phyloP scores from a whole-genome alignment of 2,329 filamentous ascomycete genomes.

The Aureobasidium lini region DNA sequence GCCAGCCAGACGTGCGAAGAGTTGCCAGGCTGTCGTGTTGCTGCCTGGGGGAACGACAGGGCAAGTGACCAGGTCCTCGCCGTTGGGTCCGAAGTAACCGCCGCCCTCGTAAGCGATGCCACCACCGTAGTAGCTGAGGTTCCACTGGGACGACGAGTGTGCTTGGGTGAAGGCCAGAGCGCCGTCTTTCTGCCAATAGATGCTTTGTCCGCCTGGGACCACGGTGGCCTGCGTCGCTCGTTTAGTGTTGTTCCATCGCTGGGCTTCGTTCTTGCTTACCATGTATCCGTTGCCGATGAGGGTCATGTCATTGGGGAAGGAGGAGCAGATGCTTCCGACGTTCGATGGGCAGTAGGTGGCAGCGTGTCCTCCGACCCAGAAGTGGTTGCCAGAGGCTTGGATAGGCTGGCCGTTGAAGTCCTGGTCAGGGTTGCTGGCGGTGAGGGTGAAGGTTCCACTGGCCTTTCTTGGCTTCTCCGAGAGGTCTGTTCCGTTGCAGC shows the following conservation, averaged over 20 bases:
- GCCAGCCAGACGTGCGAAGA: slow-evolving; percentile 15
- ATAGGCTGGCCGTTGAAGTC: slow-evolving; percentile 15
- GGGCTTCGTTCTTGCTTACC: neutral
- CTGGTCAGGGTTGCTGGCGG: slow-evolving; percentile 16
- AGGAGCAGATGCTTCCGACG: slow-evolving; percentile 12
- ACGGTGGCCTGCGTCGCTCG: slow-evolving; percentile 12
- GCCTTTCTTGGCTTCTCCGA: neutral
- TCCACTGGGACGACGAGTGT: slow-evolving; percentile 15
- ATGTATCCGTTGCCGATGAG: slow-evolving; percentile 15
- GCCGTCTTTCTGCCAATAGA: slow-evolving; percentile 19
- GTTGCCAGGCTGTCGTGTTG: slow-evolving; percentile 14
- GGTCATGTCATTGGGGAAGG: slow-evolving; percentile 12
- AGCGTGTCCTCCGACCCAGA: slow-evolving; percentile 15
- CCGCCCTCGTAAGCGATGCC: slow-evolving; percentile 17
- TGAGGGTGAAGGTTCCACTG: slow-evolving; percentile 15
- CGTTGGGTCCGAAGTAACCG: slow-evolving; percentile 17
- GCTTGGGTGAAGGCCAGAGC: slow-evolving; percentile 19
- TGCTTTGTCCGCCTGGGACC: slow-evolving; percentile 20
- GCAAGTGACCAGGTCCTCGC: slow-evolving; percentile 18
- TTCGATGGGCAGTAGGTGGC: slow-evolving; percentile 16
- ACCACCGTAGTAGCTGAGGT: slow-evolving; percentile 12
- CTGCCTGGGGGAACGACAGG: slow-evolving; percentile 12
- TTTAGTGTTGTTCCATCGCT: neutral
- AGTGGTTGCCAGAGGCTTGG: slow-evolving; percentile 16
- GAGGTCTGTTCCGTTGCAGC: slow-evolving; percentile 4